A percentile compares a stretch with the other conserved stretches of the same genome.
Conservation (phyloP, 768 basidiomycete genomes). For the Suillus alpinus region DNA sequence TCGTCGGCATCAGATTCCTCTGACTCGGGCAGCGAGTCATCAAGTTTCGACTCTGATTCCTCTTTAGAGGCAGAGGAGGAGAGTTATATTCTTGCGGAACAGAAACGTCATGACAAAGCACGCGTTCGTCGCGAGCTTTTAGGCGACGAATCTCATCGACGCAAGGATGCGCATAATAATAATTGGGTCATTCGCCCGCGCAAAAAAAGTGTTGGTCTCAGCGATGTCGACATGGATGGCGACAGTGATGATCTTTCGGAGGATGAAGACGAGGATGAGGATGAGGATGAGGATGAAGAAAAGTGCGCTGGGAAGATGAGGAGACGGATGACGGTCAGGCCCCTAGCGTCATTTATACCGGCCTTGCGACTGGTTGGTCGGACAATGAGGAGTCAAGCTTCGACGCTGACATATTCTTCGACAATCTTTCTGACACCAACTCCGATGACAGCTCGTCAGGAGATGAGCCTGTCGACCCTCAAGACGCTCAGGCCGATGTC, state of each 20-base stretch:
- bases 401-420: constrained; percentile 83
- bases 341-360: constrained; percentile 47
- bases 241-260: constrained; percentile 57
- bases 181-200: constrained; percentile 72
- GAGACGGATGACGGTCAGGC: constrained; percentile 46
- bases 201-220: constrained; percentile 64
- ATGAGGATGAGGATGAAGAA: constrained; percentile 40
- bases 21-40: constrained; percentile 32
- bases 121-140: constrained; percentile 60
- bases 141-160: constrained; percentile 47
- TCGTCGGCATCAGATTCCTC: constrained; percentile 47
- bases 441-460: constrained; percentile 34
- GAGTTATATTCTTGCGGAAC: constrained; percentile 51
- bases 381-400: constrained; percentile 76
- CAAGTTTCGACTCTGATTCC: constrained; percentile 51
- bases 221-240: constrained; percentile 63
- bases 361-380: constrained; percentile 75
- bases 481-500: constrained; percentile 28
- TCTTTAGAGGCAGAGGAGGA: constrained; percentile 63
- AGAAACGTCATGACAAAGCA: constrained; percentile 44
- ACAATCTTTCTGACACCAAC: constrained; percentile 64
- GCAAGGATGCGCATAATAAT: constrained; percentile 41
- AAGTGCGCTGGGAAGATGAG: constrained; percentile 39
- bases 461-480: constrained; percentile 46
- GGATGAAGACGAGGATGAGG: constrained; percentile 54